These are phyloP conservation scores for Penicillium herquei DNA, from an alignment of 495 filamentous ascomycete species.

Conservation along the genomic window DNA sequence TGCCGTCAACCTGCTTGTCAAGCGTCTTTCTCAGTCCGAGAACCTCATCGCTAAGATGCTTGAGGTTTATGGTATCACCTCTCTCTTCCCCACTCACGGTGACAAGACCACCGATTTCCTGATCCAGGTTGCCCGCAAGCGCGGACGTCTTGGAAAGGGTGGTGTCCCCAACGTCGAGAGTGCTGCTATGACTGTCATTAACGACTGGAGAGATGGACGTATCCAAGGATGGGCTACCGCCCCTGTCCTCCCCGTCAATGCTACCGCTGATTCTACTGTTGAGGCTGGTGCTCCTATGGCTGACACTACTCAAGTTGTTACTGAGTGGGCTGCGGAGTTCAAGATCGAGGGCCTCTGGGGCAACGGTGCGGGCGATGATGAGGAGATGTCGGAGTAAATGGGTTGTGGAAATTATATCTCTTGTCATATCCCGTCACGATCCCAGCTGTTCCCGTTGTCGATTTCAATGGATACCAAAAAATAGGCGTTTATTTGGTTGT, in stretches of 20 bases:
- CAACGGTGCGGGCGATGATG: constrained; percentile 50
- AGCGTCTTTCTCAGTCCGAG: constrained; percentile 69
- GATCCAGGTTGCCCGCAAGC: constrained; percentile 88
- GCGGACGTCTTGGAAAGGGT: constrained; percentile 83
- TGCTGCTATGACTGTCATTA: constrained; percentile 89
- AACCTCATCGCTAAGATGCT: constrained; percentile 72
- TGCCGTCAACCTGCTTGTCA: constrained; percentile 77
- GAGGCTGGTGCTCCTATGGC: constrained; percentile 32
- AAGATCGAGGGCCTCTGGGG: constrained; percentile 94
- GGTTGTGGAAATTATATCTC: background rate
- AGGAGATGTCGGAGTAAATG: constrained; percentile 45
- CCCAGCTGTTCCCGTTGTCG: constrained; percentile 25
- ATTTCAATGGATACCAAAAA: constrained; percentile 38
- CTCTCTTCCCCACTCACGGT: constrained; percentile 64
- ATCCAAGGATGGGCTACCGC: constrained; percentile 91
- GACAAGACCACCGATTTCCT: constrained; percentile 90
- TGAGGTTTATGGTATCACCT: constrained; percentile 75
- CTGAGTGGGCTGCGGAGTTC: constrained; percentile 93
- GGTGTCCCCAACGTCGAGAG: constrained; percentile 85
- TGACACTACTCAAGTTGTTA: constrained; percentile 84
- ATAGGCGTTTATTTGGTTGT: constrained; percentile 27
- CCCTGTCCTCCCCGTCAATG: constrained; percentile 59
- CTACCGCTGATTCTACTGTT: constrained; percentile 29
- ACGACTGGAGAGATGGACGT: constrained; percentile 91
- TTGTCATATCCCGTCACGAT: constrained; percentile 18